A percentile compares a stretch with the other conserved stretches of the same genome.
phyloP scores from a whole-genome alignment of 2,329 filamentous ascomycete species.

The Epicoccum nigrum region DNA sequence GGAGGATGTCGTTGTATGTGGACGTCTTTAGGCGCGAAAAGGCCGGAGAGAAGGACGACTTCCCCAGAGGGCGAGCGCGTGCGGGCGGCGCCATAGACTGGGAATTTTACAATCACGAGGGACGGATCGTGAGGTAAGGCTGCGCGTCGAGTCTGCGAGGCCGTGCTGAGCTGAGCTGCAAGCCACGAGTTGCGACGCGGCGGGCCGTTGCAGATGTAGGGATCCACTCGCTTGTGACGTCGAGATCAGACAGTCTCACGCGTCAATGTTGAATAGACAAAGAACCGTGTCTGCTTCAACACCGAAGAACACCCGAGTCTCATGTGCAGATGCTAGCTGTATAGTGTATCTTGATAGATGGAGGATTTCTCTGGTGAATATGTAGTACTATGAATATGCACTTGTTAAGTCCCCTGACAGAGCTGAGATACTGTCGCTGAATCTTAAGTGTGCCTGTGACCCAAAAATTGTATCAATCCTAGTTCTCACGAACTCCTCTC shows the following conservation, averaged over 20 bases:
- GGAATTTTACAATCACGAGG: not conserved
- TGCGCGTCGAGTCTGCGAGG: not conserved
- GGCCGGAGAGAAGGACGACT: slow-evolving; percentile 70
- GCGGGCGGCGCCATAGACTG: slow-evolving; percentile 47
- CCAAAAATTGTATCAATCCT: not conserved
- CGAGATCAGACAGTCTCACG: not conserved
- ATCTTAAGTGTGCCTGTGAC: not conserved
- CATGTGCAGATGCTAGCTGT: no score
- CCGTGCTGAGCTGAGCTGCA: not conserved
- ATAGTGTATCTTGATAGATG: no score
- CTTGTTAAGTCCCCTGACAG: not conserved
- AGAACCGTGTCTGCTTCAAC: not conserved
- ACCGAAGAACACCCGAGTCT: no score
- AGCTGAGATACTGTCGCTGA: slow-evolving; percentile 1
- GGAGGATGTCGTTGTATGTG: slow-evolving; percentile 61
- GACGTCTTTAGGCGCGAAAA: slow-evolving; percentile 74
- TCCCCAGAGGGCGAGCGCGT: slow-evolving; percentile 65
- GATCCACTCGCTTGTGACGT: slow-evolving; percentile 2
- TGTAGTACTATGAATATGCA: not conserved
- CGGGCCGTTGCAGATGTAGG: not conserved
- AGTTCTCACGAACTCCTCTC: not conserved
- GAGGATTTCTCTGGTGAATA: not conserved
- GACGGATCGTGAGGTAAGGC: no score
- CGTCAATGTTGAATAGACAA: not conserved
- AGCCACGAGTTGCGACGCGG: not conserved